A percentile compares a stretch with the other conserved stretches of the same genome.
phyloP scores from a whole-genome alignment of 140 eudicot species.

The Bidens hawaiensis region DNA sequence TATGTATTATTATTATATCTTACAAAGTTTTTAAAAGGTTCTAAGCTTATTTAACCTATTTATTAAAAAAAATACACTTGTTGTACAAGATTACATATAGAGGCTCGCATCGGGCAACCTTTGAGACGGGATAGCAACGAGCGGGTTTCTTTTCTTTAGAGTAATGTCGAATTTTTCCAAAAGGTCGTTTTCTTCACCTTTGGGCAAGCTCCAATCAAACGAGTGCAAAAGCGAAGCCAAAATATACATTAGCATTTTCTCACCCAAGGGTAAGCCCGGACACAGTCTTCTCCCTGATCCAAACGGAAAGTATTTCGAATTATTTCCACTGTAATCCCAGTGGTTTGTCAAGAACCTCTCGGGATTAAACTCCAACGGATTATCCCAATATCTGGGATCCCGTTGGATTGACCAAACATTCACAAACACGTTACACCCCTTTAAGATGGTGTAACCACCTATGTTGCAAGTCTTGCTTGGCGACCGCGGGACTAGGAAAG shows the following conservation, averaged over 20 bases:
- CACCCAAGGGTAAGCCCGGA: slow-evolving; percentile 17
- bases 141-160: slow-evolving; percentile 27
- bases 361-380: slow-evolving; percentile 28
- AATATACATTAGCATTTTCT: not conserved
- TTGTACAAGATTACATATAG: not conserved
- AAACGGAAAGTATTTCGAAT: slow-evolving; percentile 32
- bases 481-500: not conserved
- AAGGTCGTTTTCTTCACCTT: not conserved
- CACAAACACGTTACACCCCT: slow-evolving; percentile 25
- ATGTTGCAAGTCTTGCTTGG: not conserved
- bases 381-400: slow-evolving; percentile 31
- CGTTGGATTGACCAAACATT: slow-evolving; percentile 41
- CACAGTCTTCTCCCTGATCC: slow-evolving; percentile 40
- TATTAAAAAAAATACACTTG: no score
- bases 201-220: not conserved
- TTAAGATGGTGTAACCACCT: slow-evolving; percentile 21
- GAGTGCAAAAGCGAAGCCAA: slow-evolving; percentile 10
- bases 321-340: slow-evolving; percentile 25
- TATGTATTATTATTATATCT: no score
- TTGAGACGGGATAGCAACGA: slow-evolving; percentile 21
- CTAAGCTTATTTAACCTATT: no score
- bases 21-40: no score
- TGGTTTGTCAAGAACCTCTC: slow-evolving; percentile 33
- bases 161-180: not conserved
- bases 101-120: slow-evolving; percentile 16